Evolutionary conservation across 306 rosid species (phyloP).

Genomic region (Albizia julibrissin): DNA sequence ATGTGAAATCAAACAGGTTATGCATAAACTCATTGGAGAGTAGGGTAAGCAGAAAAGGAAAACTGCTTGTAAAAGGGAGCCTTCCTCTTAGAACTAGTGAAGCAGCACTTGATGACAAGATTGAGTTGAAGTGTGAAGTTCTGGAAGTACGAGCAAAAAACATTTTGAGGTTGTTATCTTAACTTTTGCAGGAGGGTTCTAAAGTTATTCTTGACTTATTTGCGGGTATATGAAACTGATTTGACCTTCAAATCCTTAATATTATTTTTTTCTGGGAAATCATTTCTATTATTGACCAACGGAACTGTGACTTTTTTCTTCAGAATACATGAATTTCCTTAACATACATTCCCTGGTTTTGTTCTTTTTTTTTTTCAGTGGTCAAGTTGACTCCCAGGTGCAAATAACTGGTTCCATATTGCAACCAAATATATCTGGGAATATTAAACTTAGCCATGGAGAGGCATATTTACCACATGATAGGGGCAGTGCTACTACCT

Average conservation of each 20-base stretch:
- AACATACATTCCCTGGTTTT: slow-evolving; percentile 27
- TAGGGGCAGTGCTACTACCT: slow-evolving; percentile 74
- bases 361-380: slow-evolving; percentile 59
- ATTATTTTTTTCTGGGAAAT: not conserved
- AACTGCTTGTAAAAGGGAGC: slow-evolving; percentile 82
- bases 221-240: slow-evolving; percentile 22
- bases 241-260: slow-evolving; percentile 1
- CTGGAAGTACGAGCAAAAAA: slow-evolving; percentile 88
- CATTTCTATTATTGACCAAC: not conserved
- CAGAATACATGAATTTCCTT: slow-evolving; percentile 12
- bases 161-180: slow-evolving; percentile 62
- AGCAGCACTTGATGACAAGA: slow-evolving; percentile 81
- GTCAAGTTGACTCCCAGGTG: slow-evolving; percentile 94
- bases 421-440: slow-evolving; percentile 89
- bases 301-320: not conserved
- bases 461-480: slow-evolving; percentile 98
- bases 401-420: slow-evolving; percentile 93
- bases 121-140: slow-evolving; percentile 88
- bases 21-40: slow-evolving; percentile 90
- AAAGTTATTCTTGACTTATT: slow-evolving; percentile 1
- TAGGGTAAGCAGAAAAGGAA: slow-evolving; percentile 91
- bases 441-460: slow-evolving; percentile 84
- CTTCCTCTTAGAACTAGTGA: slow-evolving; percentile 93
- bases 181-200: slow-evolving; percentile 27
- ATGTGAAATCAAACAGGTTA: slow-evolving; percentile 88